phyloP scores from a whole-genome alignment of 345 rosid species.

The Citrus inodora region DNA sequence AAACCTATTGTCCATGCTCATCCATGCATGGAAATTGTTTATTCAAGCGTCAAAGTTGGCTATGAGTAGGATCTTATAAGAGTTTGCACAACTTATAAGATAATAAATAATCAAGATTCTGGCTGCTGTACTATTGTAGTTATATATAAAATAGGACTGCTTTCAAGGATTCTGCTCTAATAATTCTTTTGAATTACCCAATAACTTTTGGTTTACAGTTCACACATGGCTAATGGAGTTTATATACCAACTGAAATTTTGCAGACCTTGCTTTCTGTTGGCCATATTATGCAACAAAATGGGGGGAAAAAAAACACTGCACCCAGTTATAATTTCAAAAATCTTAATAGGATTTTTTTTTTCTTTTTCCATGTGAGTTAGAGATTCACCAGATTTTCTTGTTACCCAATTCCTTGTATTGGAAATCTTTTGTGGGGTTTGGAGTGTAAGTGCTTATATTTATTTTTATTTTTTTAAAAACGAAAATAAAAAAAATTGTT shows the following conservation, averaged over 20 bases:
- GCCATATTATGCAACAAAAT: background rate
- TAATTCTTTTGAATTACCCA: background rate
- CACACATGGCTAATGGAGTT: background rate
- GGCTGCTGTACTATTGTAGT: background rate
- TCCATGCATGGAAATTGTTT: background rate
- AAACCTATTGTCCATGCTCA: background rate
- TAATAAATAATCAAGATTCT: background rate
- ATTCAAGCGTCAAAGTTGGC: conserved; percentile 6
- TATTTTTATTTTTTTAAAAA: too few relatives aligned
- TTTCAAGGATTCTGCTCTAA: background rate
- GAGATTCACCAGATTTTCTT: background rate
- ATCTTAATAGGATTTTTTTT: background rate
- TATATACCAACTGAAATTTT: background rate
- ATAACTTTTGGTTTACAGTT: background rate
- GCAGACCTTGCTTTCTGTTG: background rate
- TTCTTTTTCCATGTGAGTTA: background rate
- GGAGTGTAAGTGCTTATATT: too few relatives aligned
- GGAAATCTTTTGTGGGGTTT: too few relatives aligned
- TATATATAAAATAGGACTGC: background rate
- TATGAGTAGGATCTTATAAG: background rate
- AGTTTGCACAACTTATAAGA: background rate
- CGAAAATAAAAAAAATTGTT: too few relatives aligned
- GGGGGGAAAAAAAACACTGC: background rate
- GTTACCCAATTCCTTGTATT: background rate
- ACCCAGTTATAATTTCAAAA: background rate